phyloP scores from a whole-genome alignment of 2,329 filamentous ascomycete species.

The Alternaria atra region DNA sequence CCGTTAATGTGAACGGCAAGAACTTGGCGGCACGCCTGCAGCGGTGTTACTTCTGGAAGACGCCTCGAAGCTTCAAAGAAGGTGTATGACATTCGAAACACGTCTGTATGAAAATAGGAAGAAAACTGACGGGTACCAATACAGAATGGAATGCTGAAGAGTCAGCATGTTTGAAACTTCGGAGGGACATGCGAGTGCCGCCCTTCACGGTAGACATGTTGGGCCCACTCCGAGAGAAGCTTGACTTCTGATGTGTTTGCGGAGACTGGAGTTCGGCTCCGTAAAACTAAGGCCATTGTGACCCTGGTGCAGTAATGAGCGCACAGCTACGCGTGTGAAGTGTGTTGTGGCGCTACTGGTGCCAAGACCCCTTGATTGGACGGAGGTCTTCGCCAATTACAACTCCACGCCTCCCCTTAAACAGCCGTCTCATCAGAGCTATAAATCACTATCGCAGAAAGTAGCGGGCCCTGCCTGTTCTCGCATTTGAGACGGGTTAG shows the following conservation, averaged over 20 bases:
- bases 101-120: conserved; percentile 8
- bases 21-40: conserved; percentile 21
- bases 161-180: conserved; percentile 12
- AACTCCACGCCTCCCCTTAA: conserved; percentile 4
- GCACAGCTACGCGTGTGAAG: conserved; percentile 2
- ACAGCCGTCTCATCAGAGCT: conserved; percentile 4
- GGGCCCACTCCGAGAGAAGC: conserved; percentile 12
- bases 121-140: neutral
- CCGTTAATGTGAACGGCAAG: conserved; percentile 25
- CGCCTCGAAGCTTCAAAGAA: conserved; percentile 19
- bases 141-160: conserved; percentile 7
- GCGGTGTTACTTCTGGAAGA: conserved; percentile 27
- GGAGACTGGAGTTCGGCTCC: conserved; percentile 3
- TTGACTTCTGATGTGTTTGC: conserved; percentile 1
- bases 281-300: conserved; percentile 4
- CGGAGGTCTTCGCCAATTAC: neutral
- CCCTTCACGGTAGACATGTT: conserved; percentile 3
- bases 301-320: conserved; percentile 3
- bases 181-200: conserved; percentile 10
- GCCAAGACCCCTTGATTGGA: conserved; percentile 5
- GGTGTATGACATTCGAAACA: conserved; percentile 1
- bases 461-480: neutral
- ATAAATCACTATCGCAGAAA: neutral
- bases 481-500: neutral
- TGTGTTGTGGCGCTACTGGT: conserved; percentile 1